Conservation (phyloP, 768 basidiomycete genomes). For the Russula ochroleuca region DNA sequence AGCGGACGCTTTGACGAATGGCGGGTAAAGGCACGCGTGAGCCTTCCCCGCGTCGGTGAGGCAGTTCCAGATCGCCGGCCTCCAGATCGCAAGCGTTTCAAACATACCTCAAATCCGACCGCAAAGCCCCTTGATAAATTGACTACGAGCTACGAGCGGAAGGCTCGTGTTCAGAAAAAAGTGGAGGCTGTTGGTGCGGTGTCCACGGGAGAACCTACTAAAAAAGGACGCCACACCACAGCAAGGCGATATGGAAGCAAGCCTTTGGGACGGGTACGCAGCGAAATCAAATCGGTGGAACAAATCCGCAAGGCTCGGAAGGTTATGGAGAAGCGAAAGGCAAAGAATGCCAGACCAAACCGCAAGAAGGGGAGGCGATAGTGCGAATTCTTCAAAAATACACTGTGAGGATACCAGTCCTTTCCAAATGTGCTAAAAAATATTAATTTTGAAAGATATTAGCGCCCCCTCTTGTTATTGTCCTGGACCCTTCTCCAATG, state of each 20-base stretch:
- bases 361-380: conserved; percentile 40
- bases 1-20: conserved; percentile 95
- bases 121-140: conserved; percentile 79
- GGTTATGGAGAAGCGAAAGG: conserved; percentile 56
- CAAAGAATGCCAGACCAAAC: conserved; percentile 77
- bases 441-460: not conserved
- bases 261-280: conserved; percentile 60
- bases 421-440: not conserved
- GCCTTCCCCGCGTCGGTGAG: conserved; percentile 80
- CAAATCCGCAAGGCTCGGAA: conserved; percentile 80
- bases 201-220: conserved; percentile 33
- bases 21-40: conserved; percentile 73
- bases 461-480: not conserved
- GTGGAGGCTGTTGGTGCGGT: conserved; percentile 34
- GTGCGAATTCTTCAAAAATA: not conserved
- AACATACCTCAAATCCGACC: conserved; percentile 58
- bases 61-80: conserved; percentile 49
- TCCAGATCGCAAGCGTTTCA: conserved; percentile 50
- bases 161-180: conserved; percentile 58
- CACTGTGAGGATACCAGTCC: not conserved
- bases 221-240: conserved; percentile 8
- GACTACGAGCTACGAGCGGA: conserved; percentile 68
- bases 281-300: conserved; percentile 80
- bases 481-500: not conserved
- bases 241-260: conserved; percentile 54